A percentile compares a stretch with the other conserved stretches of the same genome.
Conservation (phyloP, 2,329 filamentous ascomycete species). For the Aspergillus eucalypticola region DNA sequence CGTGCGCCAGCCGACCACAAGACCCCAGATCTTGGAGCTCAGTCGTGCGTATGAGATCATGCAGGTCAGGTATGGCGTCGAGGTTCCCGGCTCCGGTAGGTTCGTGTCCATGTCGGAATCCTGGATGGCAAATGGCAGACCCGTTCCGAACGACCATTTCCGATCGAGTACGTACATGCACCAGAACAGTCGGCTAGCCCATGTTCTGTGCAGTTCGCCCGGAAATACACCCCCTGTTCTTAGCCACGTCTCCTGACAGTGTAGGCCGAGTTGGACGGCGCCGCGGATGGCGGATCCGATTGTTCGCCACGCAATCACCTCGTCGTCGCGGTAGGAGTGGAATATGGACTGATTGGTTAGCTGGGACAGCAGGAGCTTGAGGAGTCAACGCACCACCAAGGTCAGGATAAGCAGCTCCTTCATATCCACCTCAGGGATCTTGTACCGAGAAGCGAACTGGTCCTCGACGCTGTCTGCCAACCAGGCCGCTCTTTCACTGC, state of each 20-base stretch:
- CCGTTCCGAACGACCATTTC: constrained; percentile 55
- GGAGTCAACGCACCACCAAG: constrained; percentile 25
- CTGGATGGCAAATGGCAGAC: constrained; percentile 51
- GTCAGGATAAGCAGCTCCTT: constrained; percentile 38
- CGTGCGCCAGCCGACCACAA: constrained; percentile 42
- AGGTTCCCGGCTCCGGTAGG: constrained; percentile 46
- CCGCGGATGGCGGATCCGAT: constrained; percentile 52
- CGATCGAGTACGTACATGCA: constrained; percentile 55
- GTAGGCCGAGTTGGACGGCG: constrained; percentile 52
- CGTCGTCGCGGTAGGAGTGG: constrained; percentile 50
- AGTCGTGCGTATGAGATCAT: constrained; percentile 53
- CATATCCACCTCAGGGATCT: constrained; percentile 41
- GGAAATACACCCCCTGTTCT: constrained; percentile 38
- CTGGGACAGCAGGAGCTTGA: neutral
- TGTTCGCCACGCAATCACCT: constrained; percentile 52
- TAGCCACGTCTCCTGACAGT: constrained; percentile 47
- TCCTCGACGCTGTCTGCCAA: constrained; percentile 39
- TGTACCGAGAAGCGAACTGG: constrained; percentile 34
- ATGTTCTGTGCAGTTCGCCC: constrained; percentile 38
- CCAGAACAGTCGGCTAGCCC: constrained; percentile 49
- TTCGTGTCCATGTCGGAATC: constrained; percentile 54
- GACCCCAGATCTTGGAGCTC: constrained; percentile 51
- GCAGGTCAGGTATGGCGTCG: constrained; percentile 47
- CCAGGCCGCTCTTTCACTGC: constrained; percentile 58
- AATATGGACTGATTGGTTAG: constrained; percentile 33